Percentiles rank a stretch among this genome's conserved stretches.
These are phyloP conservation scores for Dioscorea cayenensis DNA, from an alignment of 116 monocot species.

Conservation along the genomic window DNA sequence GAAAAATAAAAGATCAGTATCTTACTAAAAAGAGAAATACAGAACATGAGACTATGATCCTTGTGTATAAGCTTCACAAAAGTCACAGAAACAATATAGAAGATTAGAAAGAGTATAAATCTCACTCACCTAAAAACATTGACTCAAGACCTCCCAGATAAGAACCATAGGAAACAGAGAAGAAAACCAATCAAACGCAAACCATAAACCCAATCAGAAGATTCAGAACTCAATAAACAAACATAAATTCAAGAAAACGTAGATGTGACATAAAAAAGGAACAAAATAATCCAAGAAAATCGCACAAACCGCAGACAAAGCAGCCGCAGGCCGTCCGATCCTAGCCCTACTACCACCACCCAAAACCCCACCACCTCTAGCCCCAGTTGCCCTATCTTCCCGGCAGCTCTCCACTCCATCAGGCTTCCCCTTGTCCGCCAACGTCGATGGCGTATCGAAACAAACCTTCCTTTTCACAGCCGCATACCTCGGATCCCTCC, in stretches of 20 bases:
- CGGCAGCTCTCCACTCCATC: background rate
- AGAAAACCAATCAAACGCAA: too few relatives aligned
- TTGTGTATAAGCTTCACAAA: too few relatives aligned
- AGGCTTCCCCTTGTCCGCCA: background rate
- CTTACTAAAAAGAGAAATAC: too few relatives aligned
- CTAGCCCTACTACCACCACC: background rate
- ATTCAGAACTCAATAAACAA: too few relatives aligned
- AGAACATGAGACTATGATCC: too few relatives aligned
- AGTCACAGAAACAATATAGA: too few relatives aligned
- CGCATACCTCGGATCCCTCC: conserved; percentile 29
- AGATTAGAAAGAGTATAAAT: too few relatives aligned
- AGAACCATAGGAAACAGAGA: too few relatives aligned
- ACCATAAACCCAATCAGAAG: too few relatives aligned
- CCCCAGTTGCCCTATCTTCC: background rate
- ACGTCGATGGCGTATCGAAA: conserved; percentile 14
- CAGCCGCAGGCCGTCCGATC: conserved; percentile 21
- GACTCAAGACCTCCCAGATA: too few relatives aligned
- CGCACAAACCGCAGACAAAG: conserved; percentile 26
- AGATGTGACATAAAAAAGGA: background rate
- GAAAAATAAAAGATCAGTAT: background rate
- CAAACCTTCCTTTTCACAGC: conserved; percentile 29
- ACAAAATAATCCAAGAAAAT: background rate
- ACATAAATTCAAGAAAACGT: too few relatives aligned
- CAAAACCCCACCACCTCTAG: background rate
- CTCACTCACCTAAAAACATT: too few relatives aligned